phyloP scores from a whole-genome alignment of 495 filamentous ascomycete genomes.

The Annulohypoxylon bovei region DNA sequence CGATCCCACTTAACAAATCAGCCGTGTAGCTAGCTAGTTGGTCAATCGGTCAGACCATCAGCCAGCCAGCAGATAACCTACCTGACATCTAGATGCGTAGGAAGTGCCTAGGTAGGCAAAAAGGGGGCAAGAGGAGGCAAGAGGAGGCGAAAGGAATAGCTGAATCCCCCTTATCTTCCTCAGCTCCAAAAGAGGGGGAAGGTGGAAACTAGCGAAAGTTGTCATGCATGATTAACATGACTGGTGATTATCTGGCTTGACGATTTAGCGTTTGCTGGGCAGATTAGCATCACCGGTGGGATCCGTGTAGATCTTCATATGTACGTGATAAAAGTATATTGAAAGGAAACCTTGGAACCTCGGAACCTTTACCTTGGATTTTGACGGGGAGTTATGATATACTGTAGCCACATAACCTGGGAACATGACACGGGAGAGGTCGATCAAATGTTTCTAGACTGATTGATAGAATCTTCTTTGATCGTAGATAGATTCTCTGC shows the following conservation, averaged over 20 bases:
- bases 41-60: neutral
- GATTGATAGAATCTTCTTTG: neutral
- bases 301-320: conserved; percentile 1
- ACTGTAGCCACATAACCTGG: neutral
- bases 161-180: conserved; percentile 15
- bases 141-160: neutral
- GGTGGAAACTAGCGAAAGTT: conserved; percentile 4
- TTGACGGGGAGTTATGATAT: neutral
- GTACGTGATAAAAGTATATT: neutral
- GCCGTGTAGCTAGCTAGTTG: neutral
- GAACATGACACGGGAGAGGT: neutral
- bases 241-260: conserved; percentile 12
- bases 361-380: neutral
- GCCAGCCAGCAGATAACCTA: neutral
- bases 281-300: conserved; percentile 3
- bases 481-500: neutral
- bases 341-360: neutral
- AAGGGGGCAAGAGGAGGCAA: neutral
- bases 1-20: conserved; percentile 27
- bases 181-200: conserved; percentile 15
- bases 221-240: conserved; percentile 10
- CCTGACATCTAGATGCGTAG: neutral
- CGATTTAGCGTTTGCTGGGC: conserved; percentile 13
- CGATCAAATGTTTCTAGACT: neutral
- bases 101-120: neutral